phyloP scores from a whole-genome alignment of 805 yeast species.

The Ogataea nakhonphanomensis region DNA sequence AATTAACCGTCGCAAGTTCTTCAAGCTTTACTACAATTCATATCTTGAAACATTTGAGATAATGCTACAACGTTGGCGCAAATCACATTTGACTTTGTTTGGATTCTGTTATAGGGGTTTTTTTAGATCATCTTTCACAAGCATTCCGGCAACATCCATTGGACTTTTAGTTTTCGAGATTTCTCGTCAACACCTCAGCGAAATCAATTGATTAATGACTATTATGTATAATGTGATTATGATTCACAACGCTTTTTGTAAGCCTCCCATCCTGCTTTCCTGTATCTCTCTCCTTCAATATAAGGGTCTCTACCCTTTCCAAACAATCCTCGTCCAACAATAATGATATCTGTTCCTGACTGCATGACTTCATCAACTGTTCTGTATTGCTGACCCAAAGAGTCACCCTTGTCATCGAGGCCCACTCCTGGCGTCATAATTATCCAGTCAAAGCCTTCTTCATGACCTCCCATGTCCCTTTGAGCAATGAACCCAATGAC shows the following conservation, averaged over 20 bases:
- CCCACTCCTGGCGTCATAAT: constrained; percentile 99
- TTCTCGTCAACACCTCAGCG: constrained; percentile 47
- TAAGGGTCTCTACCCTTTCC: constrained; percentile 92
- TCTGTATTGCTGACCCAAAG: constrained; percentile 94
- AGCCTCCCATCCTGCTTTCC: constrained; percentile 94
- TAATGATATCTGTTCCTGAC: constrained; percentile 90
- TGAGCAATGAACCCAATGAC: constrained; percentile 97
- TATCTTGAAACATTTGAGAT: constrained; percentile 73
- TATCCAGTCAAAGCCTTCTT: constrained; percentile 90
- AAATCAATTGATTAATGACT: constrained; percentile 18
- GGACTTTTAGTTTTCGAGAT: constrained; percentile 85
- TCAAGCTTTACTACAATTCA: constrained; percentile 64
- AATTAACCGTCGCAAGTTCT: constrained; percentile 26
- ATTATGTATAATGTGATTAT: constrained; percentile 4
- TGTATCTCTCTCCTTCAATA: constrained; percentile 83
- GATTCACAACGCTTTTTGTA: constrained; percentile 46
- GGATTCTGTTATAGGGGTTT: constrained; percentile 80
- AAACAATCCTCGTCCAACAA: constrained; percentile 97
- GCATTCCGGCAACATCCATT: constrained; percentile 85
- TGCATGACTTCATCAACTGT: constrained; percentile 80
- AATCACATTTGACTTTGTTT: constrained; percentile 54
- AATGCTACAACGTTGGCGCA: constrained; percentile 48
- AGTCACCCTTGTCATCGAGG: constrained; percentile 93
- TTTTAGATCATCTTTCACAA: constrained; percentile 62
- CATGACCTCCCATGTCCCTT: constrained; percentile 75